Conservation (phyloP, 345 rosid genomes). For the Lepidium africanum region DNA sequence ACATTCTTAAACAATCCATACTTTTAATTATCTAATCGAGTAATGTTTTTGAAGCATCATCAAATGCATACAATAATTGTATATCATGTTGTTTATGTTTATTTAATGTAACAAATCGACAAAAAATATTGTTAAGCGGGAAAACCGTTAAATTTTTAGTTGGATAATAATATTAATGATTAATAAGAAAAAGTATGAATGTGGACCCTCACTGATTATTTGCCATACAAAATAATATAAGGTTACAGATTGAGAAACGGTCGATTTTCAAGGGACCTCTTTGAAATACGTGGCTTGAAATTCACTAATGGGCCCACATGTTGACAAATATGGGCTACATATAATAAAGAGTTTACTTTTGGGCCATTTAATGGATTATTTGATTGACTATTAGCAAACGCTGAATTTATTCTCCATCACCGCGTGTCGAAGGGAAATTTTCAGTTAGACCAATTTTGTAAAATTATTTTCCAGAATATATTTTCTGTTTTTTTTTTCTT, state of each 20-base stretch:
- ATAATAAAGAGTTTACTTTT: neutral
- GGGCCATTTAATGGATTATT: conserved; percentile 3
- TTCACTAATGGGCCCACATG: conserved; percentile 7
- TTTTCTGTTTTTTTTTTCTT: neutral
- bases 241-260: conserved; percentile 15
- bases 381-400: neutral
- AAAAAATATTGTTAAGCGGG: neutral
- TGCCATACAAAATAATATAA: conserved; percentile 17
- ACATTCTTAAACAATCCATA: neutral
- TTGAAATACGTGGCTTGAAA: conserved; percentile 15
- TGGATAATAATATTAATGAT: neutral
- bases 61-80: neutral
- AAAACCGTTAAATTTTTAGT: too few relatives aligned
- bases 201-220: conserved; percentile 10
- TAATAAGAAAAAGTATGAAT: neutral
- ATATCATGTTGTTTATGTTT: neutral
- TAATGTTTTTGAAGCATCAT: neutral
- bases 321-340: conserved; percentile 15
- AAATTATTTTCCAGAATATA: neutral
- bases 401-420: neutral
- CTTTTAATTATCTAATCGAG: neutral
- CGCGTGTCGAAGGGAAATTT: neutral
- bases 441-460: neutral
- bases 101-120: neutral
- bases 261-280: conserved; percentile 12